Conservation (phyloP, 2,329 filamentous ascomycete species). For the Lasiodiplodia hormozganensis region DNA sequence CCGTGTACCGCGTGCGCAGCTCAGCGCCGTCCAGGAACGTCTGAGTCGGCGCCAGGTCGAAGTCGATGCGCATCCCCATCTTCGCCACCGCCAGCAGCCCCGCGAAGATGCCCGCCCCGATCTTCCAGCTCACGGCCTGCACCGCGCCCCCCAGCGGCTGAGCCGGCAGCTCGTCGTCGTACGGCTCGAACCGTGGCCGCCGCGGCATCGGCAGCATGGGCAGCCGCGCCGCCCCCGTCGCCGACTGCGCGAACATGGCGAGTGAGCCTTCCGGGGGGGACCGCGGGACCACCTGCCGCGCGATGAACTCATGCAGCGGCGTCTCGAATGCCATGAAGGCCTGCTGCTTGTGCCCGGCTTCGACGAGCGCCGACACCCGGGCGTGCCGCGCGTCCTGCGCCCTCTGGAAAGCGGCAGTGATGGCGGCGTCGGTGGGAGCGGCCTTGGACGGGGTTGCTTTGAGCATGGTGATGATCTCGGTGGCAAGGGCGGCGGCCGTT, state of each 20-base stretch:
- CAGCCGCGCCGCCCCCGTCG: conserved; percentile 27
- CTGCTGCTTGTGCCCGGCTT: neutral
- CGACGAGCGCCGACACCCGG: neutral
- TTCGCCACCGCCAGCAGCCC: neutral
- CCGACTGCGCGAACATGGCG: neutral
- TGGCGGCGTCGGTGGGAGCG: neutral
- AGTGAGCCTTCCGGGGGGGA: neutral
- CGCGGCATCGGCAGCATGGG: conserved; percentile 28
- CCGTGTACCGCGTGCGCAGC: neutral
- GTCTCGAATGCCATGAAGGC: conserved; percentile 2
- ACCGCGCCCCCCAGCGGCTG: conserved; percentile 1
- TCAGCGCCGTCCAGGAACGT: neutral
- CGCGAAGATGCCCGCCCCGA: neutral
- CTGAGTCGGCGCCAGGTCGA: neutral
- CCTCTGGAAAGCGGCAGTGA: conserved; percentile 3
- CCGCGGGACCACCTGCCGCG: conserved; percentile 18
- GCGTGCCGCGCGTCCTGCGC: conserved; percentile 6
- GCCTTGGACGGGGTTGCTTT: conserved; percentile 31
- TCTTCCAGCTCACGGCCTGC: neutral
- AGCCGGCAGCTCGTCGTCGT: conserved; percentile 2
- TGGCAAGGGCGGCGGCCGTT: conserved; percentile 34
- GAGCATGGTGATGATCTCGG: neutral
- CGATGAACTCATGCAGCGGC: conserved; percentile 7
- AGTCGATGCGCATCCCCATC: neutral
- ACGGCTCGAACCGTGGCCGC: conserved; percentile 2